Evolutionary conservation across 352 stramenopile genomes (phyloP).

Genomic region (Discostella stelligera): DNA sequence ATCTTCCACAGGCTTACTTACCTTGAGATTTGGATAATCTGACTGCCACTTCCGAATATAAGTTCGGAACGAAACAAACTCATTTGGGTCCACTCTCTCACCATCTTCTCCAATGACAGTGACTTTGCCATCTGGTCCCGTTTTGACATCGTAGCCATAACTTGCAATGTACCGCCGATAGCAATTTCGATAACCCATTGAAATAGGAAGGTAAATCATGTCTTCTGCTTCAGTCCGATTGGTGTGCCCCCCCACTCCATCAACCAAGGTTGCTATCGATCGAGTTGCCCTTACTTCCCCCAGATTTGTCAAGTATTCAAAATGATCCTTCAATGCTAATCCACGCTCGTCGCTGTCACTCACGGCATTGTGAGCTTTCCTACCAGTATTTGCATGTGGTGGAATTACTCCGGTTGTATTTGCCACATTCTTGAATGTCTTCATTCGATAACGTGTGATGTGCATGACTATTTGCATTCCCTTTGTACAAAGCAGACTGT

Average conservation of each 20-base stretch:
- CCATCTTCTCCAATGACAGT: background rate
- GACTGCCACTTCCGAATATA: constrained; percentile 21
- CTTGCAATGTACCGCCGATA: constrained; percentile 23
- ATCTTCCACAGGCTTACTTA: constrained; percentile 25
- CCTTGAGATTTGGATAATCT: constrained; percentile 24
- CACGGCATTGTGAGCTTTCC: background rate
- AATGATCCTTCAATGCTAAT: constrained; percentile 7
- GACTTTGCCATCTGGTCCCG: background rate
- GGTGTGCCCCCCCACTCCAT: background rate
- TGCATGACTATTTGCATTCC: too few relatives aligned
- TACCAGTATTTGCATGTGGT: background rate
- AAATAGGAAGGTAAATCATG: constrained; percentile 15
- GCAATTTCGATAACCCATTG: constrained; percentile 7
- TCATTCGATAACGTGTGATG: too few relatives aligned
- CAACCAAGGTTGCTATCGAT: constrained; percentile 4
- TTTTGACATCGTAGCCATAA: constrained; percentile 5
- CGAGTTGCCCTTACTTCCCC: constrained; percentile 11
- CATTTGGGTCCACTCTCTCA: background rate
- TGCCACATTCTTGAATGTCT: too few relatives aligned
- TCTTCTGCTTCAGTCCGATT: constrained; percentile 16
- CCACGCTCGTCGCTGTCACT: background rate
- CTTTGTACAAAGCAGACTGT: too few relatives aligned
- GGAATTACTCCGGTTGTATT: background rate
- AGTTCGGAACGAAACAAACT: constrained; percentile 1
- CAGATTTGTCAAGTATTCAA: background rate